Conservation (phyloP, 352 stramenopile genomes). For the Globisporangium apiculatum region DNA sequence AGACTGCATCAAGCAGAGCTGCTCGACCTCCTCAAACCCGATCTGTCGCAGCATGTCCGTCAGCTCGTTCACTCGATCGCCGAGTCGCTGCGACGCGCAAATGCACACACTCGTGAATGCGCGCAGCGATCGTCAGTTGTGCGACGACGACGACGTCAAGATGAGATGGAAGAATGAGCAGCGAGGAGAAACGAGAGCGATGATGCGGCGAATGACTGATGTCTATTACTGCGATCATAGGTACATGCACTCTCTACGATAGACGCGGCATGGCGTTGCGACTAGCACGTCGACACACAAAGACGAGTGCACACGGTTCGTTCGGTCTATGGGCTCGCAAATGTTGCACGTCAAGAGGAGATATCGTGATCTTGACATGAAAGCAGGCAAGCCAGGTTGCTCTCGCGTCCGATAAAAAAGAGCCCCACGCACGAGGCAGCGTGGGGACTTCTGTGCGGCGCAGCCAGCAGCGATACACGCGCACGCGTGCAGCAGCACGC, state of each 20-base stretch:
- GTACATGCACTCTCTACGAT: background rate
- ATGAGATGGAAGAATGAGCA: background rate
- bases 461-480: background rate
- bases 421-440: constrained; percentile 10
- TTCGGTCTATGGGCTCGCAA: constrained; percentile 11
- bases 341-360: constrained; percentile 17
- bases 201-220: background rate
- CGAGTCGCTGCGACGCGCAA: no score
- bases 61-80: background rate
- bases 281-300: background rate
- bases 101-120: background rate
- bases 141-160: background rate
- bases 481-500: no score
- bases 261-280: background rate
- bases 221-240: background rate
- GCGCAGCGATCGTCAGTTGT: background rate
- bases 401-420: constrained; percentile 15
- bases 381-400: constrained; percentile 15
- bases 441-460: constrained; percentile 14
- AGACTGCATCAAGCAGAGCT: constrained; percentile 10
- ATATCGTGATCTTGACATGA: constrained; percentile 15
- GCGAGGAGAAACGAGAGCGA: no score
- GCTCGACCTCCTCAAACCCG: constrained; percentile 80
- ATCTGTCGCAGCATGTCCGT: constrained; percentile 33
- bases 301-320: background rate